These are phyloP conservation scores for Pythium pyrilobum DNA, from an alignment of 352 stramenopile species.

Conservation along the genomic window DNA sequence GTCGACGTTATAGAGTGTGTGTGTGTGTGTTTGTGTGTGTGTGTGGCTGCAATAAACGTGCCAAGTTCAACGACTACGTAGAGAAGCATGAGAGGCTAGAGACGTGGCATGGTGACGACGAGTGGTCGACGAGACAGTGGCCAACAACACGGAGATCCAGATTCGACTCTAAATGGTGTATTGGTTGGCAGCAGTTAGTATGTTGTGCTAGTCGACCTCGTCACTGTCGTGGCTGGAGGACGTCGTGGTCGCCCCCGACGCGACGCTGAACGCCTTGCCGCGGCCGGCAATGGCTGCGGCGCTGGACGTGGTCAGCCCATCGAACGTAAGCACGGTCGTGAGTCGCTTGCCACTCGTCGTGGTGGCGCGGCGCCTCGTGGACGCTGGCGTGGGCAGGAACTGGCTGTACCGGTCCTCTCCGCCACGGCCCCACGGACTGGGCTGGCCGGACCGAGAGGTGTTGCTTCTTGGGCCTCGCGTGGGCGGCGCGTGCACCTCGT, in stretches of 20 bases:
- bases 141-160: no score
- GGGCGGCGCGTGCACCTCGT: background rate
- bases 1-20: no score
- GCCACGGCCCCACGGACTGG: no score
- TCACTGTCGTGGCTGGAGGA: constrained; percentile 2
- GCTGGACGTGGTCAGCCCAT: background rate
- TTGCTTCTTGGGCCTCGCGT: background rate
- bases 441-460: no score
- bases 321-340: constrained; percentile 5
- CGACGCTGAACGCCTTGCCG: constrained; percentile 16
- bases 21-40: no score
- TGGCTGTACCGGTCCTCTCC: constrained; percentile 10
- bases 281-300: background rate
- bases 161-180: no score
- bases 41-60: no score
- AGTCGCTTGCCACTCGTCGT: constrained; percentile 12
- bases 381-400: constrained; percentile 2
- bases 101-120: no score
- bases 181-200: no score
- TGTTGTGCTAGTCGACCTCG: constrained; percentile 1
- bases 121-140: no score
- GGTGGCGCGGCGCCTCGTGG: constrained; percentile 3
- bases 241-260: background rate
- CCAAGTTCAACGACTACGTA: no score
- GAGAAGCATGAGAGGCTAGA: no score